Percentiles rank a stretch among this genome's conserved stretches.
These are phyloP conservation scores for Chlamydomonas reinhardtii DNA, from an alignment of 163 green algal genomes.

Conservation along the genomic window DNA sequence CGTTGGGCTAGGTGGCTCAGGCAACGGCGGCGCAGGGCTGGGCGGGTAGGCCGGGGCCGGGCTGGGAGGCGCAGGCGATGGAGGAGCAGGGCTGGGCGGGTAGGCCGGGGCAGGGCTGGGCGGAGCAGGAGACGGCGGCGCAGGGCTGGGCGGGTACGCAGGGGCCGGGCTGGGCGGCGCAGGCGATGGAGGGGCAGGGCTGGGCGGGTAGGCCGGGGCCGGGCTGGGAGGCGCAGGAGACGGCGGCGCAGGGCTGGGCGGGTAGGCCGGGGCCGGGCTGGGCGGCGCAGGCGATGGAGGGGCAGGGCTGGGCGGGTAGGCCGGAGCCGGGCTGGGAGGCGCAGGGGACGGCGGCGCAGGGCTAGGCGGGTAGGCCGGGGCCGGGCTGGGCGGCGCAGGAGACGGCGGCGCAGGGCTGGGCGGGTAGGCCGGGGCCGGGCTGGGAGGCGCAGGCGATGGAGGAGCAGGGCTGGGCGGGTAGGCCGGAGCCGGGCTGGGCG, in stretches of 20 bases:
- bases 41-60: neutral
- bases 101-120: too few species aligned
- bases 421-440: too few species aligned
- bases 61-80: too few species aligned
- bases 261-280: neutral
- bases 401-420: too few species aligned
- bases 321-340: neutral
- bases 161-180: neutral
- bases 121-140: too few species aligned
- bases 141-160: neutral
- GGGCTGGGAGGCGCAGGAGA: neutral
- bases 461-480: too few species aligned
- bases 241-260: neutral
- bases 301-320: neutral
- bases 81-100: too few species aligned
- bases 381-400: neutral
- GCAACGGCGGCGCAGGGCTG: neutral
- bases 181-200: neutral
- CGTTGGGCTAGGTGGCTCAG: too few species aligned
- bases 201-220: neutral
- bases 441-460: too few species aligned
- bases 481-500: too few species aligned
- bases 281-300: neutral
- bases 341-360: neutral
- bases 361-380: neutral